Base-by-base conservation (phyloP, 2,329 filamentous ascomycete genomes). In the Hypoxylon sp. region DNA sequence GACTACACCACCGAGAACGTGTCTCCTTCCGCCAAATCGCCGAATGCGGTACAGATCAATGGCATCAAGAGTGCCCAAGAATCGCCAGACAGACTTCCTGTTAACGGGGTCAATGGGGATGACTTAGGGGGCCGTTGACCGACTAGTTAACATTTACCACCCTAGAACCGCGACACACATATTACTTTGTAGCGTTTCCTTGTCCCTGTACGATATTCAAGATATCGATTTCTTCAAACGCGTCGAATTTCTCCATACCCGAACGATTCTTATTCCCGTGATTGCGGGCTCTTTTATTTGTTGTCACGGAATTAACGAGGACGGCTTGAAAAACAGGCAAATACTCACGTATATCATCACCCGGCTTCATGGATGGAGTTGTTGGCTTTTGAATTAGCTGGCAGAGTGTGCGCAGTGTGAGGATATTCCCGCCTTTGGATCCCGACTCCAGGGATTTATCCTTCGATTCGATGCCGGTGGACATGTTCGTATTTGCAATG, bases 311-410 rank as follows among this genome's bases (percentile, higher is more conserved):
- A 73, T 69, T 68, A 71, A 73, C 60, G 63, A 70, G 60, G 57
- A 63, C 48, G 72, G 71, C 67, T 71, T 56, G 58, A 67, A 61
- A 61, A 56, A 60, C 51, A 66, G 65, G 64, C 67, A 66, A 49
- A 65, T 65, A 68, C 64, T 68, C 67, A 70, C 62, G 70, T 69
- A 73, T 71, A 67, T 65, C 61, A 70, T 65, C 17, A 43, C 48
- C 56, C 49, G 60, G 65, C 68, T 72, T 75, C 69, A 75, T 64
- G 73, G 70, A 66, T 69, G 73, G 72, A 73, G 72, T 75, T 73
- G 34, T 43, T 65, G 70, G 71, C 65, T 72, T 58, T 65, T 58
- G 53, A 62, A 62, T 65, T 65, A 58, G 67, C 57, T 56, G 60
- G 61, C 51, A 59, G 43, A 52, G 58, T 32, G 50, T 32, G 56